These are phyloP conservation scores for Colletotrichum sp. DNA, from an alignment of 2,329 filamentous ascomycete species.

Conservation along the genomic window DNA sequence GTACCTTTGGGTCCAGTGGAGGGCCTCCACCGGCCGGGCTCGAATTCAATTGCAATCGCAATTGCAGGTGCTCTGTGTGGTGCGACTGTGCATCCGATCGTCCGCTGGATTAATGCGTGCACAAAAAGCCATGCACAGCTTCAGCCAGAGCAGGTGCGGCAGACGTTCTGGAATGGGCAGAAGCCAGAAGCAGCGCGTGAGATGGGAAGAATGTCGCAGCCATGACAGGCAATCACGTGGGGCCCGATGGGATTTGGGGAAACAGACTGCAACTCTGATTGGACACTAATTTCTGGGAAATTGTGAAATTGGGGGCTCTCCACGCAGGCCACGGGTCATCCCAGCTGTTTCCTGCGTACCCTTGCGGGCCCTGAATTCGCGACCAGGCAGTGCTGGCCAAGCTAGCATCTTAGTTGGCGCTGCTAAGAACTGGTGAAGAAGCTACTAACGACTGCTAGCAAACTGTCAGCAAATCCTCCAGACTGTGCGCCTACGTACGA, in stretches of 20 bases:
- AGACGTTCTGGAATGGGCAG: not conserved
- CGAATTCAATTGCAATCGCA: not conserved
- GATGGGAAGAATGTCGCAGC: constrained; percentile 25
- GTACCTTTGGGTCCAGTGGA: not conserved
- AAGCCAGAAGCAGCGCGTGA: not conserved
- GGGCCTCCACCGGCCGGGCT: not conserved
- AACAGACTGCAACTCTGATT: constrained; percentile 19
- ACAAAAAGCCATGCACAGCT: not conserved
- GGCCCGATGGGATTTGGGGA: not conserved
- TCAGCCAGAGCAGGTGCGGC: not conserved
- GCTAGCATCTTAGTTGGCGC: not conserved
- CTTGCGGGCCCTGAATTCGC: not conserved
- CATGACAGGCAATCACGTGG: constrained; percentile 38
- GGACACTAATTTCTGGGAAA: constrained; percentile 31
- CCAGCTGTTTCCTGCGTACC: constrained; percentile 25
- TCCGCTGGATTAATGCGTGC: not conserved
- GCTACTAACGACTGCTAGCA: not conserved
- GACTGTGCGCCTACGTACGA: not conserved
- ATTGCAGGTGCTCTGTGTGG: not conserved
- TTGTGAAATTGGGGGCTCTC: constrained; percentile 25
- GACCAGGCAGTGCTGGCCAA: not conserved
- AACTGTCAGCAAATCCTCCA: not conserved
- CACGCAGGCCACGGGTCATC: constrained; percentile 20
- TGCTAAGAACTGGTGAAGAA: not conserved
- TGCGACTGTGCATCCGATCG: not conserved